Conservation (phyloP, 2,329 filamentous ascomycete genomes). For the Nemania sp. region DNA sequence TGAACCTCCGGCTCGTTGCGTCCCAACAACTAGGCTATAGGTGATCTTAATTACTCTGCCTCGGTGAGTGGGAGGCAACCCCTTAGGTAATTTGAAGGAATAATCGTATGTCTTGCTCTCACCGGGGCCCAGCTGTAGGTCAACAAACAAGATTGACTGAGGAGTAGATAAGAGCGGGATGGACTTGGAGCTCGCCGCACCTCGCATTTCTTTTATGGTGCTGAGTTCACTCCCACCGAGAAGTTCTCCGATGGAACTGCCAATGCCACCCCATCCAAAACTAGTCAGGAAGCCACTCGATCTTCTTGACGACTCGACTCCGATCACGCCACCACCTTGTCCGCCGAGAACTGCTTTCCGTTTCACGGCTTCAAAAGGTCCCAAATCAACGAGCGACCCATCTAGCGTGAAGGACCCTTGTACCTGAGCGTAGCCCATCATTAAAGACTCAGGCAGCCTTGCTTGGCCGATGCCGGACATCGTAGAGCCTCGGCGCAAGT, state of each 20-base stretch:
- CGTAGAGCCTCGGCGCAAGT: constrained; percentile 52
- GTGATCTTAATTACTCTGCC: constrained; percentile 93
- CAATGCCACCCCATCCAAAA: constrained; percentile 86
- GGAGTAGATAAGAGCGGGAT: constrained; percentile 93
- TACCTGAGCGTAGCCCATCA: constrained; percentile 98
- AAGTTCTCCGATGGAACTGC: constrained; percentile 84
- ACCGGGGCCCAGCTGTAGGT: constrained; percentile 82
- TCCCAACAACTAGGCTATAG: constrained; percentile 89
- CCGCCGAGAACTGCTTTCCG: constrained; percentile 87
- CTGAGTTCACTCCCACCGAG: constrained; percentile 86
- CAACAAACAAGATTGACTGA: constrained; percentile 94
- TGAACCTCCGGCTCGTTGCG: constrained; percentile 77
- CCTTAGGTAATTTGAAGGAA: constrained; percentile 80
- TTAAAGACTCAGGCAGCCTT: constrained; percentile 73
- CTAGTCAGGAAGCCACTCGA: constrained; percentile 79
- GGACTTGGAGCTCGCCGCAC: constrained; percentile 79
- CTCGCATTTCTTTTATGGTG: constrained; percentile 94
- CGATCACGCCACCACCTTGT: constrained; percentile 84
- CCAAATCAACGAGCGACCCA: constrained; percentile 85
- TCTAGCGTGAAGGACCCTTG: constrained; percentile 91
- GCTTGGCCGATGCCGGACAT: constrained; percentile 47
- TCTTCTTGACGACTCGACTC: constrained; percentile 72
- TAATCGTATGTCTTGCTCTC: constrained; percentile 90
- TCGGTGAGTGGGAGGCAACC: constrained; percentile 86
- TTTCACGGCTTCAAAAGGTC: constrained; percentile 93